Percentiles rank a stretch among this genome's conserved stretches.
phyloP scores from a whole-genome alignment of 208 protist genomes.

The Phytomonas sp. region DNA sequence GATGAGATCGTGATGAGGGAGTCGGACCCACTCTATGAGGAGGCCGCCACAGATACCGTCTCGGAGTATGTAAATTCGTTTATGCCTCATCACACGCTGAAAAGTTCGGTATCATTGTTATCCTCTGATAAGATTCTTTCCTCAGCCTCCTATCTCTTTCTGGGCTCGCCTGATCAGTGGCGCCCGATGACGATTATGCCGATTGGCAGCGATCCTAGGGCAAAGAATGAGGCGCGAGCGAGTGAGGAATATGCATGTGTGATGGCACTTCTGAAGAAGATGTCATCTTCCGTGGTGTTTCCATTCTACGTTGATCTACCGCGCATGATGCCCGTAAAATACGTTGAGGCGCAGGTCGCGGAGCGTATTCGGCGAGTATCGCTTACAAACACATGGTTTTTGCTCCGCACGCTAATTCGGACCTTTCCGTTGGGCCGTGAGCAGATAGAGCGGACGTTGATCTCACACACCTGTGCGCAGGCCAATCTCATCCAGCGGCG shows the following conservation, averaged over 20 bases:
- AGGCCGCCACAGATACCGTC: conserved; percentile 36
- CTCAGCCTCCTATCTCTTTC: conserved; percentile 68
- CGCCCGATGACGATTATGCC: conserved; percentile 70
- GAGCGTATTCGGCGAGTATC: conserved; percentile 77
- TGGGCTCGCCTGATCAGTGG: conserved; percentile 59
- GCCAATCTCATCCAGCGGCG: conserved; percentile 69
- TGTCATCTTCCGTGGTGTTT: conserved; percentile 56
- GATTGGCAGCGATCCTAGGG: conserved; percentile 30
- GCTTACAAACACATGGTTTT: conserved; percentile 76
- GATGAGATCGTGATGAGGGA: conserved; percentile 39
- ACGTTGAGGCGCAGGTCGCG: conserved; percentile 59
- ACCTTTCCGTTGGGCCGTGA: conserved; percentile 68
- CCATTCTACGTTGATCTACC: conserved; percentile 83
- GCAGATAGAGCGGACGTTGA: conserved; percentile 65
- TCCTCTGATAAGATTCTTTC: conserved; percentile 58
- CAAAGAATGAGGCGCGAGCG: conserved; percentile 15
- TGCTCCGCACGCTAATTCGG: conserved; percentile 69
- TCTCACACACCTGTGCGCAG: conserved; percentile 79
- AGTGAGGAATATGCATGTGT: conserved; percentile 54
- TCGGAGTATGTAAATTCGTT: conserved; percentile 56
- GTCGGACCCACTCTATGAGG: conserved; percentile 7
- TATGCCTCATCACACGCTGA: conserved; percentile 26
- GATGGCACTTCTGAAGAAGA: conserved; percentile 42
- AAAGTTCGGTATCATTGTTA: conserved; percentile 19
- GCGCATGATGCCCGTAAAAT: conserved; percentile 40